phyloP scores from a whole-genome alignment of 2,329 filamentous ascomycete genomes.

The Nemania diffusa region DNA sequence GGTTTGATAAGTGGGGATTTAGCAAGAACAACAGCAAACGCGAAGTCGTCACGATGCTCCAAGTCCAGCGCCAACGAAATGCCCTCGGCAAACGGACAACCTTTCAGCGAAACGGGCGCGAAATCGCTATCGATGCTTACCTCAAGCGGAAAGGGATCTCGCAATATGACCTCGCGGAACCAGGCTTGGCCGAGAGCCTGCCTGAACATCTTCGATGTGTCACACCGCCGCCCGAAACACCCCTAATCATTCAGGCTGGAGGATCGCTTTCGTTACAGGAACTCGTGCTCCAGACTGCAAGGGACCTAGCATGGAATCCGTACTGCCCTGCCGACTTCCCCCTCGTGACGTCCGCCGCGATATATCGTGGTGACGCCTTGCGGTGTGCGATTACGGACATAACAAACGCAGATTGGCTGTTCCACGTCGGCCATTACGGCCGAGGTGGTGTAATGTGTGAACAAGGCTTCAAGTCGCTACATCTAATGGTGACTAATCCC shows the following conservation, averaged over 20 bases:
- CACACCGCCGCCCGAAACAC: slow-evolving; percentile 45
- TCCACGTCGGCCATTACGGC: slow-evolving; percentile 43
- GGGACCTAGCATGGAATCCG: slow-evolving; percentile 46
- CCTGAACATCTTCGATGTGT: slow-evolving; percentile 46
- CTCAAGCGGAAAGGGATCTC: slow-evolving; percentile 64
- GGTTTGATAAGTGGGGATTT: slow-evolving; percentile 65
- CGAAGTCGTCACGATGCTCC: slow-evolving; percentile 61
- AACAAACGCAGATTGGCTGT: slow-evolving; percentile 47
- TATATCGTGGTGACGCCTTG: slow-evolving; percentile 45
- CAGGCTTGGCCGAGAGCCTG: slow-evolving; percentile 43
- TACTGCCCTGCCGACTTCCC: slow-evolving; percentile 45
- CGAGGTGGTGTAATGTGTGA: slow-evolving; percentile 46
- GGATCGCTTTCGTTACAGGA: slow-evolving; percentile 46
- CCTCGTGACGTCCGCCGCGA: slow-evolving; percentile 42
- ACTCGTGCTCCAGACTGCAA: slow-evolving; percentile 44
- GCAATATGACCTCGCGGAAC: slow-evolving; percentile 58
- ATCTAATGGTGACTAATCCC: slow-evolving; percentile 44
- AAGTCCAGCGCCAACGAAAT: slow-evolving; percentile 63
- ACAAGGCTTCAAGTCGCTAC: slow-evolving; percentile 44
- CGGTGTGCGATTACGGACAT: slow-evolving; percentile 48
- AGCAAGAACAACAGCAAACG: slow-evolving; percentile 66
- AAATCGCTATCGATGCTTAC: slow-evolving; percentile 63
- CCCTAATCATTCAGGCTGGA: slow-evolving; percentile 39
- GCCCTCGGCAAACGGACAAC: slow-evolving; percentile 64
- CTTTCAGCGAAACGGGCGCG: slow-evolving; percentile 63